phyloP scores from a whole-genome alignment of 805 yeast species.

The Candida lessepsii region DNA sequence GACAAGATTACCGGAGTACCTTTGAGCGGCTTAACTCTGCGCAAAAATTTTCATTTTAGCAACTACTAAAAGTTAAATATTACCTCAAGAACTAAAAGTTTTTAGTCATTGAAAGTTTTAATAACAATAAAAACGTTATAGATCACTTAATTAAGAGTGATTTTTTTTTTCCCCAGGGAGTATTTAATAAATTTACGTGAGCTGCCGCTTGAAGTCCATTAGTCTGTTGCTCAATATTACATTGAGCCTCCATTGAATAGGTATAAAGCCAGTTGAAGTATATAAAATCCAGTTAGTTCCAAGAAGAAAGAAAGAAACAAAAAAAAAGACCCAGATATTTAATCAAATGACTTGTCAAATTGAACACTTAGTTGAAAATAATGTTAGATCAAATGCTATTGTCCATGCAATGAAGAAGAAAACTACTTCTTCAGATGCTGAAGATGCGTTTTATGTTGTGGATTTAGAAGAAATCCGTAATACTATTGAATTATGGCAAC shows the following conservation, averaged over 20 bases:
- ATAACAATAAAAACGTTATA: not conserved
- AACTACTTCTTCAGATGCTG: constrained; percentile 67
- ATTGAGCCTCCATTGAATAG: constrained; percentile 25
- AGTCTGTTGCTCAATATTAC: constrained; percentile 29
- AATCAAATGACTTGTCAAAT: not conserved
- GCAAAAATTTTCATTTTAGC: constrained; percentile 4
- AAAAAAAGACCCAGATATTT: not conserved
- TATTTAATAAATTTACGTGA: constrained; percentile 27
- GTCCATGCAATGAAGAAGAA: constrained; percentile 10
- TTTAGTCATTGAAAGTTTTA: constrained; percentile 1
- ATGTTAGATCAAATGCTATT: constrained; percentile 1
- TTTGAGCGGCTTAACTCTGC: not conserved
- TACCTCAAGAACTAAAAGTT: not conserved
- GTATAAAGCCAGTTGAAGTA: constrained; percentile 22
- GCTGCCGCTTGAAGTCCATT: constrained; percentile 44
- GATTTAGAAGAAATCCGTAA: constrained; percentile 73
- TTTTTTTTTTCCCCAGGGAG: constrained; percentile 5
- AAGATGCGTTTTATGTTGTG: constrained; percentile 84
- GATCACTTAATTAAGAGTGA: not conserved
- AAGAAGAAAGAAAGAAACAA: no score
- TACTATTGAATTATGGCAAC: constrained; percentile 62
- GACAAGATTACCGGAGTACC: no score
- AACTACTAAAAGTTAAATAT: constrained; percentile 1
- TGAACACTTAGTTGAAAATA: not conserved
- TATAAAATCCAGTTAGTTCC: constrained; percentile 15